A percentile compares a stretch with the other conserved stretches of the same genome.
phyloP scores from a whole-genome alignment of 768 basidiomycete species.

The Termitomyces sp. region DNA sequence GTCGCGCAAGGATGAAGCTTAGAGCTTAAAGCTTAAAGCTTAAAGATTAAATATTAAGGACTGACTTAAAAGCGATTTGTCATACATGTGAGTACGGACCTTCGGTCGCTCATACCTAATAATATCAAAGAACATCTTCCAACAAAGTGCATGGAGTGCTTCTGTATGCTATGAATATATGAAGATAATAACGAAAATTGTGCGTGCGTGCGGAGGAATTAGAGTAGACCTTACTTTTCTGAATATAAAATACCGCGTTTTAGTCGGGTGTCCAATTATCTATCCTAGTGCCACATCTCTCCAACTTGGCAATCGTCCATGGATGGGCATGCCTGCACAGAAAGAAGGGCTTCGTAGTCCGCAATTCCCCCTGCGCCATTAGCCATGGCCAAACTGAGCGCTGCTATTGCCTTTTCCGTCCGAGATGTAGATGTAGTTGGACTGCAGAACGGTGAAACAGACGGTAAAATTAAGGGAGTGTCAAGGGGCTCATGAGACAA shows the following conservation, averaged over 20 bases:
- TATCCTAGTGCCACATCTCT: slow-evolving; percentile 43
- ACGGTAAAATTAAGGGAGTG: not conserved
- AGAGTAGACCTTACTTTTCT: not conserved
- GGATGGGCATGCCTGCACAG: slow-evolving; percentile 25
- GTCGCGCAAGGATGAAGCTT: no score
- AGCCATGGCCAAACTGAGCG: slow-evolving; percentile 54
- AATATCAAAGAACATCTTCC: not conserved
- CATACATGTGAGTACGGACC: no score
- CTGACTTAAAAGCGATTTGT: no score
- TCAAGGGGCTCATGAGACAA: not conserved
- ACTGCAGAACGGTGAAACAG: not conserved
- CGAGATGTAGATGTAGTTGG: slow-evolving; percentile 29
- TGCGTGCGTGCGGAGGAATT: not conserved
- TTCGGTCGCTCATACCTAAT: no score
- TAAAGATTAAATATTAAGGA: no score
- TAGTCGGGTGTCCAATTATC: not conserved
- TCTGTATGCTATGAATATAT: not conserved
- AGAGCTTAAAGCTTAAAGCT: no score
- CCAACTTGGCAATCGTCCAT: slow-evolving; percentile 45
- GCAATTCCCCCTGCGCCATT: slow-evolving; percentile 57
- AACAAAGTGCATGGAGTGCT: not conserved
- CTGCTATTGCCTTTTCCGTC: slow-evolving; percentile 57
- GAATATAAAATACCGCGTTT: not conserved
- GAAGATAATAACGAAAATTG: slow-evolving; percentile 6
- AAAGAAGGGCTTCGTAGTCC: slow-evolving; percentile 48